A percentile compares a stretch with the other conserved stretches of the same genome.
Conservation (phyloP, 2,329 filamentous ascomycete genomes). For the Tolypocladium endophyticum region DNA sequence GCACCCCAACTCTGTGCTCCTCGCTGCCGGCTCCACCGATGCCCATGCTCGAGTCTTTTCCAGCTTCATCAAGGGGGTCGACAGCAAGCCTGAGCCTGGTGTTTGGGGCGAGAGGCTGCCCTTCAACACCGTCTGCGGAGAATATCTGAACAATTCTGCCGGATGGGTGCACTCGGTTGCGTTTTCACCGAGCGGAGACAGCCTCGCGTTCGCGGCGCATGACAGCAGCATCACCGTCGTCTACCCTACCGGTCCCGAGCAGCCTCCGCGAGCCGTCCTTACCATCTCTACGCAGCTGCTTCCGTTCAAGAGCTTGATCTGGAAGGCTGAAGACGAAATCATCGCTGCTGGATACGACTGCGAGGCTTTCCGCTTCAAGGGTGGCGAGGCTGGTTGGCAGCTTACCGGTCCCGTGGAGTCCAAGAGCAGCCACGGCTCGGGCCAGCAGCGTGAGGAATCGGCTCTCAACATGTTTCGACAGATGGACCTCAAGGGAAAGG, state of each 20-base stretch:
- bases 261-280: constrained; percentile 81
- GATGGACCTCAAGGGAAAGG: constrained; percentile 96
- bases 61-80: constrained; percentile 91
- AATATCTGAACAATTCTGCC: constrained; percentile 90
- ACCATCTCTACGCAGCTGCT: constrained; percentile 83
- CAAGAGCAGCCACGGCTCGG: constrained; percentile 53
- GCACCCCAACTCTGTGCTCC: constrained; percentile 94
- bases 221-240: constrained; percentile 96
- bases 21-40: constrained; percentile 94
- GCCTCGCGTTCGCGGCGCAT: constrained; percentile 88
- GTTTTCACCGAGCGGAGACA: constrained; percentile 86
- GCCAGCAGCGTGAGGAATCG: constrained; percentile 68
- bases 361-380: constrained; percentile 83
- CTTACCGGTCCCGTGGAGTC: constrained; percentile 70
- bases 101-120: constrained; percentile 93
- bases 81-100: constrained; percentile 72
- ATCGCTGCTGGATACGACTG: constrained; percentile 87
- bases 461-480: constrained; percentile 97
- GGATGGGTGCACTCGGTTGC: constrained; percentile 92
- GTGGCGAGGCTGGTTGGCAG: constrained; percentile 71
- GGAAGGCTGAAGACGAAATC: constrained; percentile 86
- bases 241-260: constrained; percentile 83
- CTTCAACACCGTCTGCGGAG: constrained; percentile 97
- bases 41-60: constrained; percentile 93
- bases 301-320: constrained; percentile 86